phyloP scores from a whole-genome alignment of 2,329 filamentous ascomycete species.

The Lecanicillium sp. region DNA sequence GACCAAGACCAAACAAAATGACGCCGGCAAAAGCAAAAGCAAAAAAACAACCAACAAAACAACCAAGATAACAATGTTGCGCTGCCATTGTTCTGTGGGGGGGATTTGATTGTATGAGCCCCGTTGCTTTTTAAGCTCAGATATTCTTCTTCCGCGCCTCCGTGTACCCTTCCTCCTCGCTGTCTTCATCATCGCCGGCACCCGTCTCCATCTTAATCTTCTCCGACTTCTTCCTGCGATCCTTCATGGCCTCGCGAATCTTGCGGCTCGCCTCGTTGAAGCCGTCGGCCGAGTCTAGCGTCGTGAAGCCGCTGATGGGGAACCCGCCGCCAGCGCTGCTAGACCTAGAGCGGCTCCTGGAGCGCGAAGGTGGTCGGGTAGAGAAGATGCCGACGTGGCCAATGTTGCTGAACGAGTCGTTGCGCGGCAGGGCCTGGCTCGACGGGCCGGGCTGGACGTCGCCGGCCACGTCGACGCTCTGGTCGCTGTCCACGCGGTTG shows the following conservation, averaged over 20 bases:
- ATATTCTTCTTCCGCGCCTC: constrained; percentile 35
- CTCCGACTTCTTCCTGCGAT: constrained; percentile 47
- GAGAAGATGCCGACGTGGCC: constrained; percentile 85
- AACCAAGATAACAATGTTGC: background rate
- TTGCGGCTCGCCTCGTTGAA: constrained; percentile 78
- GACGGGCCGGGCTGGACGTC: constrained; percentile 33
- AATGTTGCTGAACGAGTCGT: constrained; percentile 91
- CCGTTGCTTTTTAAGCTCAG: no score
- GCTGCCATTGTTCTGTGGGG: no score
- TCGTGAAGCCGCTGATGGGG: constrained; percentile 62
- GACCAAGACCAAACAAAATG: background rate
- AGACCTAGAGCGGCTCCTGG: constrained; percentile 60
- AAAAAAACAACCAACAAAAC: constrained; percentile 1
- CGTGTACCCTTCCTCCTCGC: constrained; percentile 33
- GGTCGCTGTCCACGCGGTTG: constrained; percentile 42
- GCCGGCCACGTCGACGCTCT: constrained; percentile 28
- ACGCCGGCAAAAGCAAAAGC: background rate
- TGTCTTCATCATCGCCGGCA: constrained; percentile 26
- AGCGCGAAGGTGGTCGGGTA: constrained; percentile 76
- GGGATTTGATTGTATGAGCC: no score
- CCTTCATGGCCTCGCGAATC: constrained; percentile 77
- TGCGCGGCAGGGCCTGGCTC: constrained; percentile 58
- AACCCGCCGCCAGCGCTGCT: constrained; percentile 62
- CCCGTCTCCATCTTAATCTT: constrained; percentile 29
- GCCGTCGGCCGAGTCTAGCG: constrained; percentile 57